Evolutionary conservation across 306 rosid species (phyloP).

Genomic region (Trifolium dubium): DNA sequence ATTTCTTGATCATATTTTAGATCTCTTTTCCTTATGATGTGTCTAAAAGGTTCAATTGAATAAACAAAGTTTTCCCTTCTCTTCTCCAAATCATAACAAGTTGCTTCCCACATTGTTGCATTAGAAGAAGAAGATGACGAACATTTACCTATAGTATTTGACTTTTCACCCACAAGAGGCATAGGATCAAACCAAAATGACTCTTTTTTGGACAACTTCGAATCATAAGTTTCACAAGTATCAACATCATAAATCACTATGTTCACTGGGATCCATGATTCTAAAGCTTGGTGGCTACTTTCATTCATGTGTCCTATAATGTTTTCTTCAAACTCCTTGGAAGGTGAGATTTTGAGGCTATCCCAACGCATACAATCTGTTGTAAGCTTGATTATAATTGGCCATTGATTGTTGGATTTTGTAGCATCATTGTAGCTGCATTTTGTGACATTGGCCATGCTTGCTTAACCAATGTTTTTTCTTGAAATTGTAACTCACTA

Average conservation of each 20-base stretch:
- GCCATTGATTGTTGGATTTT: slow-evolving; percentile 42
- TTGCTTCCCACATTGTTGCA: slow-evolving; percentile 22
- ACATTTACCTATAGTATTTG: neutral
- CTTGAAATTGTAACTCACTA: neutral
- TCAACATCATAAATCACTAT: slow-evolving; percentile 56
- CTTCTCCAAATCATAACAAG: slow-evolving; percentile 43
- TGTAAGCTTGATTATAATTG: slow-evolving; percentile 54
- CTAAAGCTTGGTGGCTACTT: slow-evolving; percentile 42
- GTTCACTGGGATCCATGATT: slow-evolving; percentile 53
- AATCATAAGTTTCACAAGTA: slow-evolving; percentile 51
- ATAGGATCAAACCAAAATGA: slow-evolving; percentile 58
- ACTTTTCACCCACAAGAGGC: slow-evolving; percentile 51
- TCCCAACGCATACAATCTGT: slow-evolving; percentile 47
- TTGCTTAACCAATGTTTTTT: slow-evolving; percentile 24
- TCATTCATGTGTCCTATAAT: slow-evolving; percentile 50
- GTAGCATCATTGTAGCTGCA: neutral
- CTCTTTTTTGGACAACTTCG: slow-evolving; percentile 57
- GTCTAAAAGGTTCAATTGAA: slow-evolving; percentile 56
- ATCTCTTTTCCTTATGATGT: slow-evolving; percentile 45
- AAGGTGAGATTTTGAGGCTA: slow-evolving; percentile 53
- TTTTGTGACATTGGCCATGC: slow-evolving; percentile 18
- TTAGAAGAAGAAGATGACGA: neutral
- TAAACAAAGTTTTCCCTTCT: slow-evolving; percentile 54
- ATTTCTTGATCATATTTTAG: slow-evolving; percentile 58
- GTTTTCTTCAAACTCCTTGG: slow-evolving; percentile 54